Percentiles rank a stretch among this genome's conserved stretches.
Conservation (phyloP, 2,329 filamentous ascomycete species). For the Ramichloridium luteum region DNA sequence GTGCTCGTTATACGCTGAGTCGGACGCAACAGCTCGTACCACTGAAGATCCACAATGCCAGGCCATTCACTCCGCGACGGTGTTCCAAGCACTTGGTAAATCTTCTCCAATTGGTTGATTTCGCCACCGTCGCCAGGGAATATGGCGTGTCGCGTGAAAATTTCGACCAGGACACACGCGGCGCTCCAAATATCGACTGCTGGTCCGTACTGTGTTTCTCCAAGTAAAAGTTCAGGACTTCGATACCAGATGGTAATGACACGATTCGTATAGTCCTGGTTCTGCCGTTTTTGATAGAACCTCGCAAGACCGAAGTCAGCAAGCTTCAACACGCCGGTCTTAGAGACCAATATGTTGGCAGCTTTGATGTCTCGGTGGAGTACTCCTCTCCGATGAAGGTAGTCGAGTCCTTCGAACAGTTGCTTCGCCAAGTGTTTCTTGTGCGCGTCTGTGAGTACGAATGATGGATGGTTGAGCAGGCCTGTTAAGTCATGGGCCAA, state of each 20-base stretch:
- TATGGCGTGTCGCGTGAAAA: constrained; percentile 85
- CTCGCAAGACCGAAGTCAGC: constrained; percentile 93
- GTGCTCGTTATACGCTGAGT: constrained; percentile 57
- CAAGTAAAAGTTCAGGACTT: constrained; percentile 77
- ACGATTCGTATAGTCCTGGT: constrained; percentile 93
- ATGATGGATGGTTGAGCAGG: constrained; percentile 85
- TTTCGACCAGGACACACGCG: constrained; percentile 90
- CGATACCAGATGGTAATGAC: constrained; percentile 99
- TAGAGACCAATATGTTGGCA: constrained; percentile 91
- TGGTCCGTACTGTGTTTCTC: constrained; percentile 80
- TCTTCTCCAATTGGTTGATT: constrained; percentile 88
- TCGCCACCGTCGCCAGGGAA: constrained; percentile 95
- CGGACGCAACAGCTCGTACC: constrained; percentile 86
- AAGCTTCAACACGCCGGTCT: constrained; percentile 74
- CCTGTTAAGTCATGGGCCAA: constrained; percentile 92
- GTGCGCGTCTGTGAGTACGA: constrained; percentile 69
- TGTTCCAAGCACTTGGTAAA: constrained; percentile 86
- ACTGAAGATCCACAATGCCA: constrained; percentile 80
- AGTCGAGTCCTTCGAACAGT: constrained; percentile 86
- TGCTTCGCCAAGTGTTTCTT: constrained; percentile 90
- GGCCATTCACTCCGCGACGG: constrained; percentile 80
- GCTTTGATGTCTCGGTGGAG: constrained; percentile 97
- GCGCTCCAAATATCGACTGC: constrained; percentile 95
- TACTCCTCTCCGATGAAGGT: constrained; percentile 84
- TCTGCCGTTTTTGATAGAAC: constrained; percentile 85